A percentile compares a stretch with the other conserved stretches of the same genome.
Conservation (phyloP, 352 stramenopile genomes). For the Phytopythium vexans region DNA sequence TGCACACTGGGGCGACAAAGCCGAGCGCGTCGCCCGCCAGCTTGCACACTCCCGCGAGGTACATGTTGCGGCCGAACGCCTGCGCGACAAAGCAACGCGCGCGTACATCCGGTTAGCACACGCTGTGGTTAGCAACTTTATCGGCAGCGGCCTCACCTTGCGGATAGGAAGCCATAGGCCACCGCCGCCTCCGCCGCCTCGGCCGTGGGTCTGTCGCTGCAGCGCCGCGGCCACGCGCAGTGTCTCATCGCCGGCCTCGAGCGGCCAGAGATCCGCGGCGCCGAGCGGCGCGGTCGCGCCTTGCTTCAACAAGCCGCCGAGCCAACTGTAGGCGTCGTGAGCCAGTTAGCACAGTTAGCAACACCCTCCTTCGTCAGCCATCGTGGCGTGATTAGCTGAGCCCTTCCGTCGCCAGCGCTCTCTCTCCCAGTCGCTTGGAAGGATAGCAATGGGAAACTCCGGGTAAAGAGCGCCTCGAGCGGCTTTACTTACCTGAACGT, state of each 20-base stretch:
- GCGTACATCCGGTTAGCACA: no score
- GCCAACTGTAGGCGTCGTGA: slow-evolving; percentile 25
- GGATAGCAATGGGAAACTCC: no score
- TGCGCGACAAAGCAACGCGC: slow-evolving; percentile 3
- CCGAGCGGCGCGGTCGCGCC: slow-evolving; percentile 36
- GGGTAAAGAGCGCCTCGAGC: no score
- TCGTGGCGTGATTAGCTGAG: no score
- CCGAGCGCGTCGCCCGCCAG: slow-evolving; percentile 88
- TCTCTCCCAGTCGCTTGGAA: no score
- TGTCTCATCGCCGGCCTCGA: slow-evolving; percentile 32
- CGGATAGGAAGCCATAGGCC: slow-evolving; percentile 47
- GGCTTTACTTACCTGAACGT: no score
- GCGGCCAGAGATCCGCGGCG: slow-evolving; percentile 32
- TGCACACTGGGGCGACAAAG: slow-evolving; percentile 78
- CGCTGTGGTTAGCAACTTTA: no score
- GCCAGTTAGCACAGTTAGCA: slow-evolving; percentile 21
- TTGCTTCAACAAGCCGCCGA: slow-evolving; percentile 30
- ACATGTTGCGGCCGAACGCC: slow-evolving; percentile 89
- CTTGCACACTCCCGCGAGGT: slow-evolving; percentile 88
- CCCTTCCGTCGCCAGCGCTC: background rate
- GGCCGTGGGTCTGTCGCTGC: slow-evolving; percentile 10
- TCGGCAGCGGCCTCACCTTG: slow-evolving; percentile 10
- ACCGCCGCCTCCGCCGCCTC: slow-evolving; percentile 7
- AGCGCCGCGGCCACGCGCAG: slow-evolving; percentile 24
- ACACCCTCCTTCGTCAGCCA: background rate